Evolutionary conservation across 495 filamentous ascomycete genomes (phyloP).

Genomic region (Tetracladium setigerum): DNA sequence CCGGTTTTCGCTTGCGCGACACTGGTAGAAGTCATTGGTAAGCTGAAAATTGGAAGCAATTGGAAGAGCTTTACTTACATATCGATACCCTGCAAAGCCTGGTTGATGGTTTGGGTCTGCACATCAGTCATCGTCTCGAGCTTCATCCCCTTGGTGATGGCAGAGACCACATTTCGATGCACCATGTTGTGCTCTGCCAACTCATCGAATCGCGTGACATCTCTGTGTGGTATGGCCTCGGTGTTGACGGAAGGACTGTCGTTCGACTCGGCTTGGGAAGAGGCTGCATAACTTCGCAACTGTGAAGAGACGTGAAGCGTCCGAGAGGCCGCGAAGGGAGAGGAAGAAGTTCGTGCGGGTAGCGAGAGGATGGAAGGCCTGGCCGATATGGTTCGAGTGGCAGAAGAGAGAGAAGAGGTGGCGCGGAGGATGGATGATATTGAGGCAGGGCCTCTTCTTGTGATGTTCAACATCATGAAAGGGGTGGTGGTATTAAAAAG

Average conservation of each 20-base stretch:
- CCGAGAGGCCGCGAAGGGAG: conserved; percentile 14
- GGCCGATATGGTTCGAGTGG: conserved; percentile 12
- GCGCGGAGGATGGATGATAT: conserved; percentile 13
- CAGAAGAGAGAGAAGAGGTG: conserved; percentile 8
- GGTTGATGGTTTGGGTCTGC: conserved; percentile 74
- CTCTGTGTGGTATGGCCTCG: not conserved
- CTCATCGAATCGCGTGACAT: conserved; percentile 62
- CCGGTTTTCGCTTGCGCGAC: conserved; percentile 85
- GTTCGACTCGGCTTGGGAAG: not conserved
- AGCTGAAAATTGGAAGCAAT: conserved; percentile 5
- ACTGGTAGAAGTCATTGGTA: conserved; percentile 39
- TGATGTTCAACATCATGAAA: conserved; percentile 18
- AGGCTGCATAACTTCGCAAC: conserved; percentile 17
- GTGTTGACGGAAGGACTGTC: not conserved
- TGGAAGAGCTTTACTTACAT: conserved; percentile 49
- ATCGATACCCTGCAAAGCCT: conserved; percentile 70
- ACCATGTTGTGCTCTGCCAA: conserved; percentile 56
- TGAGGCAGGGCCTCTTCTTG: conserved; percentile 21
- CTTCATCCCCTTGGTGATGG: conserved; percentile 65
- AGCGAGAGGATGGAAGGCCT: conserved; percentile 17
- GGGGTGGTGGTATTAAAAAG: not conserved
- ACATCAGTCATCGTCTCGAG: conserved; percentile 88
- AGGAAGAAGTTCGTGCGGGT: not conserved
- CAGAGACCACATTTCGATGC: conserved; percentile 52
- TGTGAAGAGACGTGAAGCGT: conserved; percentile 24